Base-by-base conservation (phyloP, 371 early-diverging fungal genomes). In the Capniomyces stellatus region DNA sequence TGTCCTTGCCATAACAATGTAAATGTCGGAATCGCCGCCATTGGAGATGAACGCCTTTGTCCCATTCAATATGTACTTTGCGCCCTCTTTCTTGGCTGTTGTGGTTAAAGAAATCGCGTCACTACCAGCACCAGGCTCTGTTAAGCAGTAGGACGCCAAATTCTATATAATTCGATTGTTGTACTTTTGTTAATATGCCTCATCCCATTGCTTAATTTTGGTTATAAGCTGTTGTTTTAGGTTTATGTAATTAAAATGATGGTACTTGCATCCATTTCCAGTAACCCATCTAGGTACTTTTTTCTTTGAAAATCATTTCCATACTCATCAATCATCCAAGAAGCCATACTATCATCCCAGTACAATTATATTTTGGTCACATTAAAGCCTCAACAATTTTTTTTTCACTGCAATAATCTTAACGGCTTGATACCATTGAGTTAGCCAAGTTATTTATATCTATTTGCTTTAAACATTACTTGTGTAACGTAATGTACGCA, bases 51-150 rank as follows among this genome's bases (percentile, higher is more conserved):
- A 79, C 10, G 76, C 78, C 71, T 87, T 87, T 66, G 79, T 74
- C 0, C 88, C 88, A 53, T 87, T 87, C 29, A 87, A 56, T 0
- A 85, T 69, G 66, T 81, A 84, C 22, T 81, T 59, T 35, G 80
- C 75, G 1, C 81, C 79, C 51, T 80, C 78, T 52, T 72, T 70
- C 54, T 70, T 74, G 1, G 88, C 88, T 6, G 70, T 68, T 0
- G 86, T 85, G 4, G 66, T 50, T 6, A 87, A 62, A 10, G 72
- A 71, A 12, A 72, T 82, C 1, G 85, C 88, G 59, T 87, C 88
- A 1, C 79, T 79, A 19, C 88, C 88, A n/a, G 84, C 81, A 2
- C 77, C 75, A 28, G 86, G 86, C 56, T 87, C 88, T 4, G 88
- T 79, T 39, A 79, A 54, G 57, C 80, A 79, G 58, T 79, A 79